Evolutionary conservation across 495 filamentous ascomycete genomes (phyloP), one percentile per base, ranked within the genome.

Genomic region (Penicillium macrosclerotiorum): DNA sequence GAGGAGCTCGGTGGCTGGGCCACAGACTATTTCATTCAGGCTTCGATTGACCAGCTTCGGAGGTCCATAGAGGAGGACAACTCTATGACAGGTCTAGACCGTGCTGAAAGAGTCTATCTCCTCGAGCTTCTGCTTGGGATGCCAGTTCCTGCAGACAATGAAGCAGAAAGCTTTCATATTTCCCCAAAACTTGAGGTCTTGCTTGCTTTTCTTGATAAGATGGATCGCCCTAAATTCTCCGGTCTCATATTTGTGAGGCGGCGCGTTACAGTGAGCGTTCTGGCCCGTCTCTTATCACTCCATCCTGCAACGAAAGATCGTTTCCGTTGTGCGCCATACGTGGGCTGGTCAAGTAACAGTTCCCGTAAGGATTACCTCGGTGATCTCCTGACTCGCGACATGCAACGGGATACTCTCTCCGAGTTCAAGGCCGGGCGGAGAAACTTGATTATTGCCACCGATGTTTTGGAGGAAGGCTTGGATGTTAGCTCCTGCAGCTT

Each of bases 391-490:
- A 74, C 75, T 6, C 52, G 66, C 6, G 76, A 76, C 8, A 69
- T 68, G 37, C 83, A 88, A 43, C 59, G 69, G 27, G 49, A 75
- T 17, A 82, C 83, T 0, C 75, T 98, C 2, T 70, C 81, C 7
- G 72, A 82, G 11, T 91, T 98, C 49, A 79, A 80, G 13, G 54
- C 59, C 2, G 89, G 90, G 7, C 69, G 66, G 3, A 80, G 80
- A 23, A 93, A 96, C 53, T 71, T 98, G 1, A 73, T 98, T 8
- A 67, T 98, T 5, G 79, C 89, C 0, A 96, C 92, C 0, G 86
- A 80, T 54, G 91, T 91, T 1, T 69, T 95, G 0, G 92, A 97
- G 64, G 93, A 98, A 65, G 93, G 92, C 0, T 87, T 98, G 29
- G 92, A 96, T 61, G 77, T 96, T 2, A 84, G 85, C 7, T 82